These are phyloP conservation scores for Peronosclerospora sorghi DNA, from an alignment of 352 stramenopile genomes.

Conservation along the genomic window DNA sequence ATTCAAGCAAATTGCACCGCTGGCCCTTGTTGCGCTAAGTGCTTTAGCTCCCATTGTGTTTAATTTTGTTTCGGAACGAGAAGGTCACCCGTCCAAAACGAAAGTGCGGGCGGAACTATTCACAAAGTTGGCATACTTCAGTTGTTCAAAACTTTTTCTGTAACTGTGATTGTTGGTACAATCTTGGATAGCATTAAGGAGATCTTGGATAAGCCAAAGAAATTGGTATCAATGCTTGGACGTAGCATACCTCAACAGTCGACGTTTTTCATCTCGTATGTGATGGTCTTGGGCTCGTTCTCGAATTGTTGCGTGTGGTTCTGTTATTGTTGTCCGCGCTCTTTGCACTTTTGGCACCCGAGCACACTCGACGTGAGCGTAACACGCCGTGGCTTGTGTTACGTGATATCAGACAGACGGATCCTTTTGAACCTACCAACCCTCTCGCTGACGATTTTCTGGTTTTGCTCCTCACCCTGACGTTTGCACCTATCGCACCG, in stretches of 20 bases:
- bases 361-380: conserved; percentile 47
- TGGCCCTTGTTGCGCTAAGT: conserved; percentile 48
- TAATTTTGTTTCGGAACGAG: conserved; percentile 42
- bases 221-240: conserved; percentile 57
- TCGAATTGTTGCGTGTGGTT: conserved; percentile 57
- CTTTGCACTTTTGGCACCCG: conserved; percentile 46
- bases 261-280: conserved; percentile 79
- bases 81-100: conserved; percentile 59
- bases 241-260: conserved; percentile 72
- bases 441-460: conserved; percentile 53
- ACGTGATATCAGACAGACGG: conserved; percentile 30
- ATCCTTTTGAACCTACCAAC: conserved; percentile 50
- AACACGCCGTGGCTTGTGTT: conserved; percentile 47
- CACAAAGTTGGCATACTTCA: conserved; percentile 76
- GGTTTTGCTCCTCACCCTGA: conserved; percentile 59
- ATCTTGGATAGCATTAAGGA: conserved; percentile 63
- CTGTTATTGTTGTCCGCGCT: conserved; percentile 36
- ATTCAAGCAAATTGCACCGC: conserved; percentile 60
- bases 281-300: conserved; percentile 50
- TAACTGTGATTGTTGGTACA: conserved; percentile 63
- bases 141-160: conserved; percentile 78
- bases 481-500: conserved; percentile 68
- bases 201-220: conserved; percentile 62
- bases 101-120: conserved; percentile 56
- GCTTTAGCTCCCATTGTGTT: conserved; percentile 59